A percentile compares a stretch with the other conserved stretches of the same genome.
These are phyloP conservation scores for Immersiella caudata DNA, from an alignment of 495 filamentous ascomycete species.

Conservation along the genomic window DNA sequence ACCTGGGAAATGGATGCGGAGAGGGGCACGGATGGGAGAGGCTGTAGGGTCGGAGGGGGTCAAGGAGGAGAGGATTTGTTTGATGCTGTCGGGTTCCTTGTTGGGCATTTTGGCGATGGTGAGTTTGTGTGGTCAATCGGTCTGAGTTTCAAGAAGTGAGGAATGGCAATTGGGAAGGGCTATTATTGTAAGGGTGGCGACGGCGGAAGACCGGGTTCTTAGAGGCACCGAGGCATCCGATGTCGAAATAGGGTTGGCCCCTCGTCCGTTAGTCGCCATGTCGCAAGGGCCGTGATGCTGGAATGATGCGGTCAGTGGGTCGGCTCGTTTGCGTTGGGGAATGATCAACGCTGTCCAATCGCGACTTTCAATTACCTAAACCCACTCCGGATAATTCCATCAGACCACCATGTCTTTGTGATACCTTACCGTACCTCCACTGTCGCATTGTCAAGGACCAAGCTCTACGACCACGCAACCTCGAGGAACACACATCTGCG, in stretches of 20 bases:
- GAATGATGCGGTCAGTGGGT: constrained; percentile 3
- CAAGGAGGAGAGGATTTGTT: constrained; percentile 25
- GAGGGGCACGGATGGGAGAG: constrained; percentile 12
- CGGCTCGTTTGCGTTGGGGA: neutral
- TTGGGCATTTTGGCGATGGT: constrained; percentile 26
- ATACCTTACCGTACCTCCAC: neutral
- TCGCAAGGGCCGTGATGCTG: constrained; percentile 10
- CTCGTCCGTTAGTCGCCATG: neutral
- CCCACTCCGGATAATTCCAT: neutral
- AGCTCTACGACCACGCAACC: neutral
- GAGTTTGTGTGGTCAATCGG: constrained; percentile 21
- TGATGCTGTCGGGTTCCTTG: constrained; percentile 22
- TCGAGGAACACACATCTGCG: neutral
- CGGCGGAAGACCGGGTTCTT: neutral
- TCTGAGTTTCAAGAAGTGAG: neutral
- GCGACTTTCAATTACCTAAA: constrained; percentile 6
- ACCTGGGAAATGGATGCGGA: constrained; percentile 34
- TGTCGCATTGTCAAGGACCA: neutral
- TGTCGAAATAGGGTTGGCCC: constrained; percentile 1
- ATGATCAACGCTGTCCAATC: neutral
- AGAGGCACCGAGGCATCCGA: neutral
- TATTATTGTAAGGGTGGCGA: neutral
- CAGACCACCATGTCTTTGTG: neutral
- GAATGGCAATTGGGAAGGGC: neutral
- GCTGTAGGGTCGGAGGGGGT: constrained; percentile 14